Evolutionary conservation across 2,329 filamentous ascomycete species (phyloP).

Genomic region (Aurifilum marmelostoma): DNA sequence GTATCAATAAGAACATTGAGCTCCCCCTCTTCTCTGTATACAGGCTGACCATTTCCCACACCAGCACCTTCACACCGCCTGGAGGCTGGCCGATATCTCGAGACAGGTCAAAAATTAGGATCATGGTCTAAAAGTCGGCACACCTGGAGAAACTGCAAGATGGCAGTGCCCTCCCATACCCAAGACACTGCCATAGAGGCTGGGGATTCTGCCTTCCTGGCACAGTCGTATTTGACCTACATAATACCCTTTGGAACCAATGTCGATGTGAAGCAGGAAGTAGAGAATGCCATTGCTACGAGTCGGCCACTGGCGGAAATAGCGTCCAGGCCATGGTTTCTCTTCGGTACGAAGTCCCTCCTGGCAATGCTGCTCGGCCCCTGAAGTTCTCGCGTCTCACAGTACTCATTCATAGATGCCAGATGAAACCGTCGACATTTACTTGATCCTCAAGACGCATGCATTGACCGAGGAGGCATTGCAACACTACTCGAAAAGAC

Average conservation of each 20-base stretch:
- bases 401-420: constrained; percentile 54
- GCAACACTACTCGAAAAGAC: constrained; percentile 60
- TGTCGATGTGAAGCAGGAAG: constrained; percentile 56
- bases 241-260: constrained; percentile 61
- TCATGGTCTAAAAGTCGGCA: constrained; percentile 21
- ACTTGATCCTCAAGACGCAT: constrained; percentile 69
- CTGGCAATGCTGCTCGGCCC: constrained; percentile 32
- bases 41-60: neutral
- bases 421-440: constrained; percentile 76
- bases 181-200: constrained; percentile 33
- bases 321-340: constrained; percentile 49
- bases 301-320: constrained; percentile 24
- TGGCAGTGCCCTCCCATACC: constrained; percentile 37
- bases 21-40: neutral
- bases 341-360: constrained; percentile 64
- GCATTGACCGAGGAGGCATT: constrained; percentile 60
- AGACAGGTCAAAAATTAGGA: neutral
- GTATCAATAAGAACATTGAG: neutral
- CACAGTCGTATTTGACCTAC: constrained; percentile 63
- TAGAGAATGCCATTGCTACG: constrained; percentile 38
- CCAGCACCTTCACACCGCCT: neutral
- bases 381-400: constrained; percentile 41
- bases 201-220: constrained; percentile 52
- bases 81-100: no score
- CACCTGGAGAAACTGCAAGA: constrained; percentile 30